Evolutionary conservation across 2,329 filamentous ascomycete genomes (phyloP).

Genomic region (Dactylellina sp.): DNA sequence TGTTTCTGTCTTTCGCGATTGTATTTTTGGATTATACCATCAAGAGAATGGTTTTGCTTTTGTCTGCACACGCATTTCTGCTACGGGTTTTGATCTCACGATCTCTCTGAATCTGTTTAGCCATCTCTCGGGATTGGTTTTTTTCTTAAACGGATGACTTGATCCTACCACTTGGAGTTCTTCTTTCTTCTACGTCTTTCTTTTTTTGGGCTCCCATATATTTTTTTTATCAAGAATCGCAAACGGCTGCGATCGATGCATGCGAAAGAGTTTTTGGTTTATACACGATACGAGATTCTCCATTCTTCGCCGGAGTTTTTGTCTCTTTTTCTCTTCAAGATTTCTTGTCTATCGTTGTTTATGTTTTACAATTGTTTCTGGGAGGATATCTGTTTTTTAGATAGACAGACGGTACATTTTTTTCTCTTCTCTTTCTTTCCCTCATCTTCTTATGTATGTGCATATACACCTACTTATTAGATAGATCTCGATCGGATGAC

Average conservation of each 20-base stretch:
- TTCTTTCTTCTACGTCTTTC: slow-evolving; percentile 9
- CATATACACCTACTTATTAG: not conserved
- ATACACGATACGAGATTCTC: not conserved
- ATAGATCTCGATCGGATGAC: not conserved
- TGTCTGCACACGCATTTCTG: not conserved
- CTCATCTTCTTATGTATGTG: slow-evolving; percentile 4
- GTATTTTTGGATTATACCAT: not conserved
- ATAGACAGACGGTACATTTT: slow-evolving; percentile 10
- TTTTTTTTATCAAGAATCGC: slow-evolving; percentile 6
- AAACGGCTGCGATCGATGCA: not conserved
- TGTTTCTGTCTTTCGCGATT: slow-evolving; percentile 10
- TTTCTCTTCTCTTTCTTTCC: slow-evolving; percentile 11
- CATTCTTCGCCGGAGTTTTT: not conserved
- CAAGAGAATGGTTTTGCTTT: slow-evolving; percentile 6
- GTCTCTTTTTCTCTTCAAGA: slow-evolving; percentile 5
- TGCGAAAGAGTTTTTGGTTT: slow-evolving; percentile 9
- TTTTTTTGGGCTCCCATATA: slow-evolving; percentile 1
- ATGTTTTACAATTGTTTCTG: slow-evolving; percentile 7
- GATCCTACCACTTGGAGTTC: slow-evolving; percentile 26
- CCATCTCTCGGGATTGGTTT: slow-evolving; percentile 25
- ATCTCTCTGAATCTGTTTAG: not conserved
- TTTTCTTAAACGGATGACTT: slow-evolving; percentile 20
- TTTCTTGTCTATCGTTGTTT: slow-evolving; percentile 36
- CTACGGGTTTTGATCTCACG: slow-evolving; percentile 10
- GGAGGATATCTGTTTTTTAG: slow-evolving; percentile 13